Evolutionary conservation across 306 rosid species (phyloP), one percentile per base, ranked within the genome.

Genomic region (Purshia tridentata): DNA sequence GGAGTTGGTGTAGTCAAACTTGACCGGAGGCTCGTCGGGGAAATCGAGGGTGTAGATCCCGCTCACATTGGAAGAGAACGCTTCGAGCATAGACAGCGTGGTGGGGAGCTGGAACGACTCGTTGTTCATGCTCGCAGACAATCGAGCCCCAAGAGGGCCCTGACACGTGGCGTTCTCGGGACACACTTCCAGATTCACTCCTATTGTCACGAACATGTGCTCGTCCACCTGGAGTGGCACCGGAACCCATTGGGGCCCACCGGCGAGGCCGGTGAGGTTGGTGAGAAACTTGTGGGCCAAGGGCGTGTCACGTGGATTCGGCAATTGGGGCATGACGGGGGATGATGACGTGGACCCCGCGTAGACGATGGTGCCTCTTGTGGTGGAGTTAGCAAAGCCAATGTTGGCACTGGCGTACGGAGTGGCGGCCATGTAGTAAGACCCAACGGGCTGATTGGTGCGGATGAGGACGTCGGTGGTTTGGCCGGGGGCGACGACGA

Each of bases 41-140:
- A 91, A 89, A 70, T 89, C 85, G 0, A 48, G 40, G 0, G 87
- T 83, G 82, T 89, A 89, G 2, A 87, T 77, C 1, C 87, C 87
- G 9, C 40, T 55, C 53, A 22, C 48, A 1, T 81, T 49, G 2
- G 13, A 0, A 48, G 35, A 78, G 10, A 63, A 80, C 1, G 92
- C 96, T 72, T 89, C 73, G 10, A 91, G 46, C 88, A 91, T 83
- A 0, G 92, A 86, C 0, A 23, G 20, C 0, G 72, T 81, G 35
- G 3, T 67, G 0, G 96, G 96, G 29, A 80, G 20, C 60, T 48
- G 75, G 35, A 88, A 92, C 0, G 97, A 92, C 48, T 86, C 88
- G 19, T 92, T 89, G 74, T 88, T 92, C 93, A 92, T 89, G 84
- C 83, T 83, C 0, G 96, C 88, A 0, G 93, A 84, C 1, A 82